A percentile compares a stretch with the other conserved stretches of the same genome.
These are phyloP conservation scores for Dalbergia cultrata DNA, from an alignment of 306 rosid species.

Conservation along the genomic window DNA sequence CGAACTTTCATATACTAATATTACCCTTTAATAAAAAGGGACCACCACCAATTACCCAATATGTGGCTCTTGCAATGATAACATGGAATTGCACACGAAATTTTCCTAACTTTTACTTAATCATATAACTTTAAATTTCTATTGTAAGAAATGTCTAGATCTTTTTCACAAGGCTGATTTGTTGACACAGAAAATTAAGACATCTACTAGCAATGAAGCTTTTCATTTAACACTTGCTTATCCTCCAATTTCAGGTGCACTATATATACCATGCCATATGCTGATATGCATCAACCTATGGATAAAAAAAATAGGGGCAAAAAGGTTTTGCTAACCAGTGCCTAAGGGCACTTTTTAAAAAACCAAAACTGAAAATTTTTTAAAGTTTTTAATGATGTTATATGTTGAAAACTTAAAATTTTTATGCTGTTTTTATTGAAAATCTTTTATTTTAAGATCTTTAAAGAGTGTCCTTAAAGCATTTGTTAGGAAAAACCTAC, in stretches of 20 bases:
- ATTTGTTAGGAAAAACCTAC: no score
- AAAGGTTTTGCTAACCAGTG: not conserved
- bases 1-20: no score
- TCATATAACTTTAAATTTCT: not conserved
- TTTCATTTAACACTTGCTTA: not conserved
- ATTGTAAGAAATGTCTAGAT: not conserved
- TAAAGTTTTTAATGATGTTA: no score
- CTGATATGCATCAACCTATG: conserved; percentile 8
- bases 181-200: not conserved
- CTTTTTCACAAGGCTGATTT: not conserved
- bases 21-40: not conserved
- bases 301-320: conserved; percentile 2
- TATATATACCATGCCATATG: not conserved
- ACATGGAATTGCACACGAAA: not conserved
- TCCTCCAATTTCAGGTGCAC: conserved; percentile 5
- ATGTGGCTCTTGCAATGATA: not conserved
- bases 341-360: no score
- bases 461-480: no score
- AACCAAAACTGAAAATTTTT: no score
- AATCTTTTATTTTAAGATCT: no score
- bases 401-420: no score
- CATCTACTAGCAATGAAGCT: not conserved
- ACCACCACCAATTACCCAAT: not conserved
- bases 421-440: no score
- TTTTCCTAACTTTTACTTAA: not conserved